Evolutionary conservation across 495 filamentous ascomycete genomes (phyloP), one percentile per base, ranked within the genome.

Genomic region (Chaetomium tenue): DNA sequence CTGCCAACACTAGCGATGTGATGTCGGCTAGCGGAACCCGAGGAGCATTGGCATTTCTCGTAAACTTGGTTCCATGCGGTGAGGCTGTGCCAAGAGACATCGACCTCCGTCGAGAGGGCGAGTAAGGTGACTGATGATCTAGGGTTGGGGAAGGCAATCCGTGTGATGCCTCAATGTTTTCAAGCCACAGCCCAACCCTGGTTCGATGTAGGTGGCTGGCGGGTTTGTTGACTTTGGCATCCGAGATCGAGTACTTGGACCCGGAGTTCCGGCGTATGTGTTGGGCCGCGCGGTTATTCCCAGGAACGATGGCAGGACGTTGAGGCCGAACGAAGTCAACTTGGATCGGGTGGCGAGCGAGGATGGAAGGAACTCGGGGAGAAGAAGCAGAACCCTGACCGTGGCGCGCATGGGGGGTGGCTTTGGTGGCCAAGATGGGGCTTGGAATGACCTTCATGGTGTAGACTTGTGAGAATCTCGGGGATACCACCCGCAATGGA

Each of bases 1-100:
- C 30, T 15, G 40, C 42, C 20, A 47, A 20, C 7, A 37, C 57
- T 16, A n/a, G 15, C 5, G 60, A 47, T 16, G 65, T 66, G 47
- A 66, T 66, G 22, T 66, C 65, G 20, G 65, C 65, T n/a, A 66
- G 60, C 0, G 65, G 65, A 0, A 37, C 59, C 30, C 64, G 59
- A 9, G 64, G 64, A 2, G 53, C 52, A 12, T 22, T 26, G n/a
- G 46, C 23, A 5, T 39, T 60, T 15, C 37, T 46, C 1, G 28
- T 40, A 15, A 40, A 26, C 39, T n/a, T 50, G 8, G 15, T 47
- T 33, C 16, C 22, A 15, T 46, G 26, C 9, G 58, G 20, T 2
- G 44, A 50, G 44, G 28, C 11, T 11, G 28, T 39, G 44, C 44
- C 39, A 8, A 26, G 22, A 8, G 55, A 3, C 22, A 25, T 26